phyloP scores from a whole-genome alignment of 2,329 filamentous ascomycete species.

The Blastomyces silverae region DNA sequence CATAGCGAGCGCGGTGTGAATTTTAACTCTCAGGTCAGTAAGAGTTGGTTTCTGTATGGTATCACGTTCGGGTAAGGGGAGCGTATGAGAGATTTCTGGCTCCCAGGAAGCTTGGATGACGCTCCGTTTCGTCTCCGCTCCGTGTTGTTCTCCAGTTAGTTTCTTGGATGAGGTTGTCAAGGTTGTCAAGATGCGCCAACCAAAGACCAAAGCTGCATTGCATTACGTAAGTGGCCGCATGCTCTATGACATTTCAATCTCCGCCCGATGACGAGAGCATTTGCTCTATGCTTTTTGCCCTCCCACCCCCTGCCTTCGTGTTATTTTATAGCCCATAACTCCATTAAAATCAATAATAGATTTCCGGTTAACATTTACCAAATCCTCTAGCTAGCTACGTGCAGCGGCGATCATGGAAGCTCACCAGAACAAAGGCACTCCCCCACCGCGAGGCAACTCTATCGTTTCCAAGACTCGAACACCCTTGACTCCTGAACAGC shows the following conservation, averaged over 20 bases:
- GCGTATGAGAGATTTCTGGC: too few species aligned
- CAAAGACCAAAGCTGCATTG: too few species aligned
- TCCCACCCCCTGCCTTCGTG: background rate
- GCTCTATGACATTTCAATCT: too few species aligned
- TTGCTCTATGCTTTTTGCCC: background rate
- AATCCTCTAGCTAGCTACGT: background rate
- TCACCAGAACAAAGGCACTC: background rate
- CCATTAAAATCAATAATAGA: background rate
- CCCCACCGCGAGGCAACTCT: background rate
- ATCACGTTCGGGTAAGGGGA: too few species aligned
- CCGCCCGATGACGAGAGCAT: too few species aligned
- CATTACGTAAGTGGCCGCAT: too few species aligned
- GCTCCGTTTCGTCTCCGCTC: too few species aligned
- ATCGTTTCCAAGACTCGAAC: conserved; percentile 30
- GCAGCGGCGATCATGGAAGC: conserved; percentile 3
- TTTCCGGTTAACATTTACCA: background rate
- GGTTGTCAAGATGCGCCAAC: too few species aligned
- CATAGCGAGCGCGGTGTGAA: background rate
- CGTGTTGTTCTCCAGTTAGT: too few species aligned
- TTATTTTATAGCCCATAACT: background rate
- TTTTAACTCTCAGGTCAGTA: background rate
- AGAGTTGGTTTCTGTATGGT: too few species aligned
- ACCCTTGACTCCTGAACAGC: conserved; percentile 55
- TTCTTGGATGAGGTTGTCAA: too few species aligned
- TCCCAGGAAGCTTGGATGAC: too few species aligned